phyloP scores from a whole-genome alignment of 164 flowering plant genomes.

The Cinnamomum micranthum region DNA sequence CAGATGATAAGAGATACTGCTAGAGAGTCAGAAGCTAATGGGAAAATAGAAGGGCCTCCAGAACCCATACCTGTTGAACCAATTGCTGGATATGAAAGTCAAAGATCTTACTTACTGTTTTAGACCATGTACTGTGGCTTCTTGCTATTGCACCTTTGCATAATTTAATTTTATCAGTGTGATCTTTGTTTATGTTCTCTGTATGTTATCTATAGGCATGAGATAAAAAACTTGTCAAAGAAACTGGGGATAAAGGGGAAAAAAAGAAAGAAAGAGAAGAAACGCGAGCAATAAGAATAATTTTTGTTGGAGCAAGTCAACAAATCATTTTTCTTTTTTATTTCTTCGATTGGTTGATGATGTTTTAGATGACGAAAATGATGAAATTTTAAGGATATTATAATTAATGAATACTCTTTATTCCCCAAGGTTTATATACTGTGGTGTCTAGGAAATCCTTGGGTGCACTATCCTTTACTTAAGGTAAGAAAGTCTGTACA shows the following conservation, averaged over 20 bases:
- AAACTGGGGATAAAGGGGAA: neutral
- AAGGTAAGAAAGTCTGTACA: too few relatives aligned
- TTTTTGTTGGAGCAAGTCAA: neutral
- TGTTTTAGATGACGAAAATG: neutral
- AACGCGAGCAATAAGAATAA: neutral
- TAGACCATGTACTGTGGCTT: too few relatives aligned
- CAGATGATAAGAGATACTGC: constrained; percentile 73
- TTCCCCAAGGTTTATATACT: too few relatives aligned
- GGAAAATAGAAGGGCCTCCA: constrained; percentile 49
- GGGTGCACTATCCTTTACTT: too few relatives aligned
- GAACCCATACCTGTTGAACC: constrained; percentile 32
- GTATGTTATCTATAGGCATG: neutral
- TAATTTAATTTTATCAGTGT: too few relatives aligned
- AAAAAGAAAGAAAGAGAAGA: neutral
- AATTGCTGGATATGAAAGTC: constrained; percentile 36
- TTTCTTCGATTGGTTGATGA: neutral
- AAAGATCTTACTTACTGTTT: neutral
- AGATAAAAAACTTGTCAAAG: neutral
- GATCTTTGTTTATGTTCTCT: neutral
- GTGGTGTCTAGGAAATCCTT: too few relatives aligned
- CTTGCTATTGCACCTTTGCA: too few relatives aligned
- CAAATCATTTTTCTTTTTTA: neutral
- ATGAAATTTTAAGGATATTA: neutral
- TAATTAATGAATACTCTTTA: neutral
- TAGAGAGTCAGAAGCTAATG: constrained; percentile 81